These are phyloP conservation scores for Coniochaeta prunicola DNA, from an alignment of 2,329 filamentous ascomycete genomes.

Conservation along the genomic window DNA sequence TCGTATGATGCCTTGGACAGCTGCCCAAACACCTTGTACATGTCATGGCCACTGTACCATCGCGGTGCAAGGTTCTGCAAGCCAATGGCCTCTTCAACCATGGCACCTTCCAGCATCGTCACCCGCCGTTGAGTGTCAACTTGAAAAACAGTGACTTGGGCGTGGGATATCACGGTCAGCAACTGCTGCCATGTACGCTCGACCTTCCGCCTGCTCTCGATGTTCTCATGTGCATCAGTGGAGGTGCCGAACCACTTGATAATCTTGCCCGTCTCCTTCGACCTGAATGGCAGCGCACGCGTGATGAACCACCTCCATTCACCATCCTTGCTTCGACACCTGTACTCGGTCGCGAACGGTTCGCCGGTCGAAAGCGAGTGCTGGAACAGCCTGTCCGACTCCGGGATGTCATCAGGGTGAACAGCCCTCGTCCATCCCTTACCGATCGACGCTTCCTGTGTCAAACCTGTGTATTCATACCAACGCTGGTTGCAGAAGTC, in stretches of 20 bases:
- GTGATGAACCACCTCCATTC: slow-evolving; percentile 76
- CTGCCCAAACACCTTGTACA: slow-evolving; percentile 57
- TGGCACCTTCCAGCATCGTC: slow-evolving; percentile 63
- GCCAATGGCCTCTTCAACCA: slow-evolving; percentile 41
- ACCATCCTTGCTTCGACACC: slow-evolving; percentile 58
- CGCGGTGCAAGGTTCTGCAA: slow-evolving; percentile 33
- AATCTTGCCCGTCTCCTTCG: slow-evolving; percentile 59
- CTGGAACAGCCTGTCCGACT: slow-evolving; percentile 50
- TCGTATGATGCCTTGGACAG: slow-evolving; percentile 34
- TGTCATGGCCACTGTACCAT: slow-evolving; percentile 52
- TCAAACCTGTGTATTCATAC: slow-evolving; percentile 71
- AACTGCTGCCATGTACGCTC: slow-evolving; percentile 64
- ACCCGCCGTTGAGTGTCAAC: slow-evolving; percentile 55
- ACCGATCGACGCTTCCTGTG: slow-evolving; percentile 54
- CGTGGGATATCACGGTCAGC: slow-evolving; percentile 65
- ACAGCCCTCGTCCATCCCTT: slow-evolving; percentile 56
- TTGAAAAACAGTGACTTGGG: slow-evolving; percentile 69
- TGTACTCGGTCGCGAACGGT: slow-evolving; percentile 63
- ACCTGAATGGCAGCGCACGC: slow-evolving; percentile 59
- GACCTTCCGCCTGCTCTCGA: slow-evolving; percentile 59
- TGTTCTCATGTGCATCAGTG: slow-evolving; percentile 70
- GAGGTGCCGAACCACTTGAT: slow-evolving; percentile 78
- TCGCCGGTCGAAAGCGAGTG: slow-evolving; percentile 60
- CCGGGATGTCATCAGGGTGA: slow-evolving; percentile 60
- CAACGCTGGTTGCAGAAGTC: slow-evolving; percentile 75